Base-by-base conservation (phyloP, 345 rosid species). In the Corchorus olitorius region DNA sequence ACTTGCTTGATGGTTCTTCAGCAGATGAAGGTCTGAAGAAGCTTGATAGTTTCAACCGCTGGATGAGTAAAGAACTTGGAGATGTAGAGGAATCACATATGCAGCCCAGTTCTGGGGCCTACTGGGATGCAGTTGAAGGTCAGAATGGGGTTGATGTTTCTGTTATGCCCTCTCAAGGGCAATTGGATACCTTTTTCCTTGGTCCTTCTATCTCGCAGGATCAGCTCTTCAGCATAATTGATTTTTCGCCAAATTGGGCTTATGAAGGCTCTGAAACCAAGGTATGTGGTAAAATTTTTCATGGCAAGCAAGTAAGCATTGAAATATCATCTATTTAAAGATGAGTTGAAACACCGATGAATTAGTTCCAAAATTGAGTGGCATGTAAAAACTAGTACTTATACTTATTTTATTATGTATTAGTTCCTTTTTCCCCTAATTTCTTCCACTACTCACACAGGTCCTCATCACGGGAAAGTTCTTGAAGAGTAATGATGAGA, bases 31-130 rank as follows among this genome's bases (percentile, higher is more conserved):
- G 93, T 80, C 76, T 96, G 81, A 91, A 91, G 85, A 96, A 96
- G 84, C 84, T 87, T 79, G 99, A 96, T 77, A 96, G 99, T 78
- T 96, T 96, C 86, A 87, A 84, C 68, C 89, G 94, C 62, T 93
- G 99, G 99, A 89, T 92, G 94, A 91, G 93, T 80, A 93, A 88
- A 80, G 98, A 92, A 84, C 92, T 96, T 73, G 97, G 88, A 79
- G 98, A 96, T 81, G 97, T 91, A 65, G 86, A 84, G 39, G 94
- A 89, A 75, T 79, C 89, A 19, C 86, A 71, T 76, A 69, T 84
- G 71, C 90, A 87, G 27, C 83, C 97, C 61, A 87, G 78, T 84
- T 83, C 90, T 11, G 87, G 83, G 73, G 69, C 89, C 52, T 87
- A 85, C 72, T 92, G 97, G 98, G 91, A 85, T 45, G 80, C 86